Conservation (phyloP, 1,284 basidiomycete species). For the Ceratobasidium sp. region DNA sequence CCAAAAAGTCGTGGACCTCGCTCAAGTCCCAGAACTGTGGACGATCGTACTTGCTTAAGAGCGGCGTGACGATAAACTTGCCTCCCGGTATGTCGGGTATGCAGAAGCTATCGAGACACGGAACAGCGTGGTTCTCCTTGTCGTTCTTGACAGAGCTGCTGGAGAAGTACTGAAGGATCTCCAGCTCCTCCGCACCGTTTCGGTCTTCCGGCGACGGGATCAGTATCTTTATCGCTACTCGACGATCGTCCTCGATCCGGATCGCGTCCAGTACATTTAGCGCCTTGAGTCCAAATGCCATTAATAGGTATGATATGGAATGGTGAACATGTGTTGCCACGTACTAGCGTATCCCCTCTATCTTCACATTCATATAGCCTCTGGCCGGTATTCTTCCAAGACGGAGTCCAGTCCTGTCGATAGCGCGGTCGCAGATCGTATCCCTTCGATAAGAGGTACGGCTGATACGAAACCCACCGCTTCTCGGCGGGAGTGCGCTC, state of each 20-base stretch:
- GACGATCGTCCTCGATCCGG: neutral
- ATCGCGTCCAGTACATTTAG: constrained; percentile 21
- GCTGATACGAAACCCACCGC: constrained; percentile 34
- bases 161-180: constrained; percentile 26
- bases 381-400: neutral
- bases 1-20: constrained; percentile 26
- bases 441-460: constrained; percentile 33
- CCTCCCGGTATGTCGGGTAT: constrained; percentile 17
- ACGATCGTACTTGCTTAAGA: constrained; percentile 19
- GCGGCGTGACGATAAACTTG: constrained; percentile 22
- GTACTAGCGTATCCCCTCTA: constrained; percentile 2
- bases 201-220: constrained; percentile 25
- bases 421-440: constrained; percentile 29
- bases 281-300: neutral
- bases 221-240: constrained; percentile 19
- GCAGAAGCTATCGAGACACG: constrained; percentile 22
- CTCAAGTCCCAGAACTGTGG: constrained; percentile 26
- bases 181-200: constrained; percentile 21
- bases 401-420: constrained; percentile 22
- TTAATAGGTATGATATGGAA: neutral
- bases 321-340: neutral
- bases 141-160: constrained; percentile 1
- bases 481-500: constrained; percentile 14
- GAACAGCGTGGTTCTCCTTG: constrained; percentile 14
- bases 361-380: constrained; percentile 7